phyloP scores from a whole-genome alignment of 1,139 yeast species.

The Geotrichum europaeum region DNA sequence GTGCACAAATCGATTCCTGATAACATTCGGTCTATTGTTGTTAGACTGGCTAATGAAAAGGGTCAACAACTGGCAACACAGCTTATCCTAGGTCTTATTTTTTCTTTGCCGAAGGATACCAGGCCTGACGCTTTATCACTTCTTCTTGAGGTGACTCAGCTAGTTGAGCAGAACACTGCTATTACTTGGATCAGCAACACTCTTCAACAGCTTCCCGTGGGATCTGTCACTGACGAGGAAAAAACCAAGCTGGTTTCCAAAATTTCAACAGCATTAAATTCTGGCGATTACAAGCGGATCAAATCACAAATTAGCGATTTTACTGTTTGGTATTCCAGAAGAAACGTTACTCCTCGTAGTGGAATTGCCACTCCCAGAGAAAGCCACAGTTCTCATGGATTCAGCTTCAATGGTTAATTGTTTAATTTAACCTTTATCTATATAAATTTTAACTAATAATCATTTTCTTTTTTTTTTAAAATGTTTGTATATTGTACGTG shows the following conservation, averaged over 20 bases:
- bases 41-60: slow-evolving; percentile 41
- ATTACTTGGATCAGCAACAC: slow-evolving; percentile 58
- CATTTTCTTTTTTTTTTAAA: neutral
- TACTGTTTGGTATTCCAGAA: slow-evolving; percentile 74
- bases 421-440: neutral
- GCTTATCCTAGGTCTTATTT: slow-evolving; percentile 61
- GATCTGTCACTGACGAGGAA: slow-evolving; percentile 61
- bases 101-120: slow-evolving; percentile 64
- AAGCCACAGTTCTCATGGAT: neutral
- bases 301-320: slow-evolving; percentile 68
- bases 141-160: slow-evolving; percentile 56
- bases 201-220: slow-evolving; percentile 48
- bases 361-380: slow-evolving; percentile 4
- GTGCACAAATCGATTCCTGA: slow-evolving; percentile 51
- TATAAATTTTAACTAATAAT: neutral
- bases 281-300: slow-evolving; percentile 68
- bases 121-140: slow-evolving; percentile 73
- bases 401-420: slow-evolving; percentile 2
- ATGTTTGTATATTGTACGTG: too few species aligned
- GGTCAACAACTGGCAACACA: slow-evolving; percentile 54
- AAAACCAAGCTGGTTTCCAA: slow-evolving; percentile 52
- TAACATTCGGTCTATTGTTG: slow-evolving; percentile 47
- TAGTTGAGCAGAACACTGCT: slow-evolving; percentile 42
- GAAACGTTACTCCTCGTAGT: slow-evolving; percentile 43
- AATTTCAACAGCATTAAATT: slow-evolving; percentile 53